Conservation (phyloP, 768 basidiomycete genomes). For the Butyriboletus loyo region DNA sequence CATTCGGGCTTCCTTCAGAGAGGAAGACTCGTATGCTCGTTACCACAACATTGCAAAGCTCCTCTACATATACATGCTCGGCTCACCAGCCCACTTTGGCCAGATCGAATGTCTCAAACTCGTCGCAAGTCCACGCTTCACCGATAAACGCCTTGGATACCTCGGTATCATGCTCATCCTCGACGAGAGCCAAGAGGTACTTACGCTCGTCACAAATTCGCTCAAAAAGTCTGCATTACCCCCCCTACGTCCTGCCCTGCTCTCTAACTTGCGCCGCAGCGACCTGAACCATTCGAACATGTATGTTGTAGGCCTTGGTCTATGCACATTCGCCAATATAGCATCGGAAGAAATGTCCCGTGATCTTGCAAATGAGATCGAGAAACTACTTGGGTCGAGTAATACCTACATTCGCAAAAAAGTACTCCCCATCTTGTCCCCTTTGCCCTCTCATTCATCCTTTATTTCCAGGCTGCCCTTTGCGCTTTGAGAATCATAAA, state of each 20-base stretch:
- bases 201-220: constrained; percentile 96
- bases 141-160: constrained; percentile 95
- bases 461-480: constrained; percentile 69
- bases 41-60: constrained; percentile 98
- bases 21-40: constrained; percentile 92
- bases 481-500: constrained; percentile 93
- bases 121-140: constrained; percentile 91
- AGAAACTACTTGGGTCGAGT: constrained; percentile 93
- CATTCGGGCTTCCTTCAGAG: constrained; percentile 93
- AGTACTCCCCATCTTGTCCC: constrained; percentile 40
- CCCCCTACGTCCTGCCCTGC: background rate
- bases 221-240: constrained; percentile 79
- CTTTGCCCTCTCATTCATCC: background rate
- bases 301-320: constrained; percentile 95
- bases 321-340: constrained; percentile 98
- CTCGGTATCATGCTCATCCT: constrained; percentile 96
- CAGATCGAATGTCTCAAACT: constrained; percentile 97
- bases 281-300: constrained; percentile 99
- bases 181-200: constrained; percentile 96
- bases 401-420: constrained; percentile 99
- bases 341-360: constrained; percentile 99
- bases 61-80: constrained; percentile 98
- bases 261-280: constrained; percentile 41
- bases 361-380: constrained; percentile 96
- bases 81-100: constrained; percentile 97